Evolutionary conservation across 2,329 filamentous ascomycete genomes (phyloP), one percentile per base, ranked within the genome.

Genomic region (Cladosporium cucumerinum): DNA sequence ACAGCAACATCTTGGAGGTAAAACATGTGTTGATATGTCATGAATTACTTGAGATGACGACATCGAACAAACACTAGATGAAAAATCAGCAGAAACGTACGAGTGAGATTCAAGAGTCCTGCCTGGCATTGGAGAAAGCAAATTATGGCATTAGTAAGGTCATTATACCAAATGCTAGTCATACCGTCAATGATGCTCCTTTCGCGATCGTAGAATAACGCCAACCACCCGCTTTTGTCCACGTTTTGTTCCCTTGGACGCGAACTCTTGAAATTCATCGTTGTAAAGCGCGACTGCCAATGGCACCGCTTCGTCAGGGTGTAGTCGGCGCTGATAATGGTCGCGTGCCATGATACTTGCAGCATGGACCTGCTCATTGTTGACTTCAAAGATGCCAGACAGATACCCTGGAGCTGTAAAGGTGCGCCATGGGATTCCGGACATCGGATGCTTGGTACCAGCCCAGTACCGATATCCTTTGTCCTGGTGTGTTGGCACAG

Each of bases 311-410:
- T 90, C 87, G 77, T 89, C 93, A 25, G 94, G 94, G 82, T 98
- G 94, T 14, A 97, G 87, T 25, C 97, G 87, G 55, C 96, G 80
- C 85, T 98, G 97, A 83, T 95, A 87, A 65, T 93, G 81, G 84
- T 98, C 94, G 67, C 93, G 80, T 36, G 96, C 89, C 67, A 98
- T 78, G 67, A 85, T 80, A 85, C 97, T 84, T 14, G 93, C 90
- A 25, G 81, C 83, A 72, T 85, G 84, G 75, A 98, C 97, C 82
- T 97, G 87, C 63, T 89, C 87, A 77, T 98, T 94, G 0, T 83
- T 87, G 1, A 96, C 94, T 63, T 85, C 85, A 78, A 86, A 89
- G 72, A 97, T 85, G 0, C 85, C 89, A 2, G 79, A 74, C 1
- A 97, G 89, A 65, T 95, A 87, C n/a, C 79, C 76, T 65, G 84